phyloP scores from a whole-genome alignment of 2,329 filamentous ascomycete species.

The Aphanoascus verrucosus region DNA sequence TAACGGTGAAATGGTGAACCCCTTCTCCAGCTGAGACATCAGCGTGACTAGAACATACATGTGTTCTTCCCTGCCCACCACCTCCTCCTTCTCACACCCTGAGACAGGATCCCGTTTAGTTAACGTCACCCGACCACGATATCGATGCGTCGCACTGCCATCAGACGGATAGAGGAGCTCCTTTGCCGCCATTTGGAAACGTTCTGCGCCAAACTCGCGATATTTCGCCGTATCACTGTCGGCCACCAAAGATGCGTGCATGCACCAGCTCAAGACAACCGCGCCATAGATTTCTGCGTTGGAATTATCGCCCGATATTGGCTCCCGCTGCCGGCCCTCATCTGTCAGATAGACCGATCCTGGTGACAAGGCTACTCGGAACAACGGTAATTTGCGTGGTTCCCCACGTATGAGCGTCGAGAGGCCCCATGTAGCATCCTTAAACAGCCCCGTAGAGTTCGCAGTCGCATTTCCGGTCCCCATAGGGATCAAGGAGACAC shows the following conservation, averaged over 20 bases:
- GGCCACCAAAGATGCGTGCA: constrained; percentile 79
- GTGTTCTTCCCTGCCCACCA: constrained; percentile 43
- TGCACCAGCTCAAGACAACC: constrained; percentile 80
- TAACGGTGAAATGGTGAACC: constrained; percentile 69
- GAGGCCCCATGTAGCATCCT: constrained; percentile 35
- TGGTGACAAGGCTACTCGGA: constrained; percentile 50
- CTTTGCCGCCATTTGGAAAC: constrained; percentile 76
- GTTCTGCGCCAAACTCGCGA: constrained; percentile 61
- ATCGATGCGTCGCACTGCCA: constrained; percentile 45
- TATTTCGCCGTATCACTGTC: constrained; percentile 81
- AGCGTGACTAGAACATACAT: constrained; percentile 67
- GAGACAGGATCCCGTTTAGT: constrained; percentile 20
- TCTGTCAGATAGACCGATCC: constrained; percentile 41
- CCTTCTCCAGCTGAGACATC: constrained; percentile 70
- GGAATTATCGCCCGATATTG: constrained; percentile 20
- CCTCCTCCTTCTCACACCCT: constrained; percentile 16
- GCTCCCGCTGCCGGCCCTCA: constrained; percentile 36
- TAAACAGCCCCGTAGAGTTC: constrained; percentile 29
- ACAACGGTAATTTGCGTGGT: constrained; percentile 49
- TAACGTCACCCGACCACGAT: constrained; percentile 44
- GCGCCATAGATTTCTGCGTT: constrained; percentile 50
- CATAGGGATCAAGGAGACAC: constrained; percentile 45
- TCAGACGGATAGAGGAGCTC: constrained; percentile 56
- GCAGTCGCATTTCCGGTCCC: constrained; percentile 42
- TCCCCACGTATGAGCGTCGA: constrained; percentile 51